Evolutionary conservation across 176 grass and related monocot species (phyloP).

Genomic region (Lolium rigidum): DNA sequence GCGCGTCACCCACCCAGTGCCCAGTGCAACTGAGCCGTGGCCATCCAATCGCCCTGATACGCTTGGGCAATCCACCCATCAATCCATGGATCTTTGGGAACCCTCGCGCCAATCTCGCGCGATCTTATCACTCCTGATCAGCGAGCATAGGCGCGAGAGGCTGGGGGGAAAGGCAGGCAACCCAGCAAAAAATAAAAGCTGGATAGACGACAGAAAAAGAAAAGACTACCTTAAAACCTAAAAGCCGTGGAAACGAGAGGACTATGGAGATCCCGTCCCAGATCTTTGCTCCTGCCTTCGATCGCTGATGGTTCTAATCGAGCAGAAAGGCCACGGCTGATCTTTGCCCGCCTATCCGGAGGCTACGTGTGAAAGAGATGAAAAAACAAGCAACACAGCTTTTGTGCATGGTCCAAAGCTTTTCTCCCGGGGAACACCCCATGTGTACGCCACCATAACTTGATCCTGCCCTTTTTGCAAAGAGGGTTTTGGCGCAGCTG

Average conservation of each 20-base stretch:
- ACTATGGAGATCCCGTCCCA: conserved; percentile 28
- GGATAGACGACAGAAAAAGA: neutral
- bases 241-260: conserved; percentile 10
- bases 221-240: conserved; percentile 33
- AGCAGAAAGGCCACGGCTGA: neutral
- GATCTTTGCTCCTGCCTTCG: conserved; percentile 29
- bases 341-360: conserved; percentile 38
- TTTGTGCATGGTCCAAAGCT: conserved; percentile 27
- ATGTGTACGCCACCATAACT: conserved; percentile 43
- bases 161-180: neutral
- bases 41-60: conserved; percentile 35
- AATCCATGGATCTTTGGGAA: neutral
- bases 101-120: neutral
- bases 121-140: neutral
- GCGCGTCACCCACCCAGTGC: conserved; percentile 10
- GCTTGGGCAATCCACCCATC: neutral
- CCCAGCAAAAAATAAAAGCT: neutral
- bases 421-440: conserved; percentile 37
- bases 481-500: conserved; percentile 22
- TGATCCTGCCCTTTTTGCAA: conserved; percentile 8
- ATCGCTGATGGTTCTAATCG: conserved; percentile 46
- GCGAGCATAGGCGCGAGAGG: neutral
- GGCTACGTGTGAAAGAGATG: conserved; percentile 33
- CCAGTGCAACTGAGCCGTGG: neutral
- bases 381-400: conserved; percentile 4